These are phyloP conservation scores for Thelephora terrestris DNA, from an alignment of 1,284 basidiomycete genomes.

Conservation along the genomic window DNA sequence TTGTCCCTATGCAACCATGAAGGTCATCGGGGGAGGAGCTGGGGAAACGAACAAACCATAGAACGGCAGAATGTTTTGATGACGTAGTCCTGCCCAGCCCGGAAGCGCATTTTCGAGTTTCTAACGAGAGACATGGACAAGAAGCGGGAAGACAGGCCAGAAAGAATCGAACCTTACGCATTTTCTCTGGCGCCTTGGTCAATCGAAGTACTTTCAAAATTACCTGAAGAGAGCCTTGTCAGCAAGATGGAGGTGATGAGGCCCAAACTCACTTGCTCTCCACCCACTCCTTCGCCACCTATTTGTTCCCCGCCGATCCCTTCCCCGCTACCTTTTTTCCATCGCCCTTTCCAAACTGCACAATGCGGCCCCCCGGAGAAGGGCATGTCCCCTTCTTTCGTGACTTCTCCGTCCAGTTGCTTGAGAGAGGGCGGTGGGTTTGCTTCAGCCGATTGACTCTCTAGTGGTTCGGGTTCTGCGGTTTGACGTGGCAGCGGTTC, in stretches of 20 bases:
- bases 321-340: slow-evolving; percentile 19
- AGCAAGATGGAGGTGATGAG: slow-evolving; percentile 1
- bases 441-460: too few species aligned
- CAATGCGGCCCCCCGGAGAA: slow-evolving; percentile 39
- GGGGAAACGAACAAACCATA: slow-evolving; percentile 22
- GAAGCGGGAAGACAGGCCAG: not conserved
- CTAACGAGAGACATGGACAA: slow-evolving; percentile 19
- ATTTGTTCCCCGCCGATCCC: too few species aligned
- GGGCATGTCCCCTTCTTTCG: slow-evolving; percentile 25
- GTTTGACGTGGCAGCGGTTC: too few species aligned
- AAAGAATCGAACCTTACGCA: slow-evolving; percentile 23
- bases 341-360: slow-evolving; percentile 40
- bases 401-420: slow-evolving; percentile 38
- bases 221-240: slow-evolving; percentile 26
- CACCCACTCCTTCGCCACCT: slow-evolving; percentile 18
- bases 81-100: slow-evolving; percentile 39
- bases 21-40: too few species aligned
- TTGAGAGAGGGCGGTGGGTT: too few species aligned
- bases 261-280: slow-evolving; percentile 25
- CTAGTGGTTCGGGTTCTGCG: too few species aligned
- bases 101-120: slow-evolving; percentile 43
- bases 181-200: slow-evolving; percentile 30
- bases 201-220: slow-evolving; percentile 42
- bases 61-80: slow-evolving; percentile 40
- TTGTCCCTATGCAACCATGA: slow-evolving; percentile 19